Evolutionary conservation across 352 stramenopile genomes (phyloP), one percentile per base, ranked within the genome.

Genomic region (Phytophthora tubulina): DNA sequence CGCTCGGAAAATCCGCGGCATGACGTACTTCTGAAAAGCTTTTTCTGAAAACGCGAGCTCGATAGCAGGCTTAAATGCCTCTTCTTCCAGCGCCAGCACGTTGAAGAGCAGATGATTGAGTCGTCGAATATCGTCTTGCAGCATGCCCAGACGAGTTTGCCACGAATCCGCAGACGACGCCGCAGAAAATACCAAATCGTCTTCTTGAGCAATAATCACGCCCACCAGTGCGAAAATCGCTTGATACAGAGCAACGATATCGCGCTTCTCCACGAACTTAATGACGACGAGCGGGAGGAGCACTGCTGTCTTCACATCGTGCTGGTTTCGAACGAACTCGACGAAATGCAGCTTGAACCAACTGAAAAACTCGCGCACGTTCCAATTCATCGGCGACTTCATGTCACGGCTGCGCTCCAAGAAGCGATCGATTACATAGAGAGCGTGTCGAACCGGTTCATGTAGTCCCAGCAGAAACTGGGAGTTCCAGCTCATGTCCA

Each of bases 341-440:
- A 93, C 79, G 69, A 96, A 96, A 41, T 94, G 76, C 17, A 79
- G 79, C 63, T 89, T 91, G 67, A 96, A 96, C 85, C 86, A 96
- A 30, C 53, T 57, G 60, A 96, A 94, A 66, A 94, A 94, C 72
- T 91, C 88, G 31, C 57, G 59, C 27, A 89, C 80, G 55, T 90
- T 90, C 75, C 73, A 85, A 52, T 87, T 82, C 31, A 71, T 72
- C 3, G 74, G 72, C 9, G 78, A 75, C 14, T 78, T 75, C 61
- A 74, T 62, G 49, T 75, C 44, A 41, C 87, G 81, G 13, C 85
- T 90, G 45, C 84, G 84, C 51, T 86, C 81, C 36, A 95, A 63
- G 64, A 94, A 96, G 32, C 87, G 78, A 69, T 96, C 86, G n/a
- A 92, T 94, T 14, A 96, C 86, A 42, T 81, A 96, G 0, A 96